A percentile compares a stretch with the other conserved stretches of the same genome.
Evolutionary conservation across 2,329 filamentous ascomycete species (phyloP).

Genomic region (Alternaria arbusti): DNA sequence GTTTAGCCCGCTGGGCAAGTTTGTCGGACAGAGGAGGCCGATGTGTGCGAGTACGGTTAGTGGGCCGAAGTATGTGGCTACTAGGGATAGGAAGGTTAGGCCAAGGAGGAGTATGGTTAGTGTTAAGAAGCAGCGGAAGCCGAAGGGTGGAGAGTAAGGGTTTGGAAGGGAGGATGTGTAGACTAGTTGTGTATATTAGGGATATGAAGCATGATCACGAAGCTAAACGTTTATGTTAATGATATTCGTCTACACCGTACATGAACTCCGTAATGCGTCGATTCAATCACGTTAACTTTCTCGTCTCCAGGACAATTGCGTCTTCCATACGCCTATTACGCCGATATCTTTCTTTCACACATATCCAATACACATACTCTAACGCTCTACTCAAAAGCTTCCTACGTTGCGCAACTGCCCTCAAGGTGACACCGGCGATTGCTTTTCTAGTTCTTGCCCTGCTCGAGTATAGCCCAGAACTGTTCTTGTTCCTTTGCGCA

Average conservation of each 20-base stretch:
- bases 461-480: slow-evolving; percentile 50
- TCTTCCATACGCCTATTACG: slow-evolving; percentile 1
- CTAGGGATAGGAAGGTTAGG: slow-evolving; percentile 59
- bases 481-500: slow-evolving; percentile 75
- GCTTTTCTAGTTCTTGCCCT: slow-evolving; percentile 10
- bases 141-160: slow-evolving; percentile 1
- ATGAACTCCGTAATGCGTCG: background rate
- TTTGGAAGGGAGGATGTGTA: background rate
- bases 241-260: background rate
- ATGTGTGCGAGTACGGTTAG: slow-evolving; percentile 73
- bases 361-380: background rate
- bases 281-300: background rate
- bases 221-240: background rate
- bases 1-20: slow-evolving; percentile 83
- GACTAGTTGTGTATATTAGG: background rate
- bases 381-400: background rate
- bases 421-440: background rate
- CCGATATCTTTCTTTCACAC: background rate
- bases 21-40: slow-evolving; percentile 69
- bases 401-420: background rate
- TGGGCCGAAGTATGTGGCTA: slow-evolving; percentile 60
- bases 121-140: slow-evolving; percentile 43
- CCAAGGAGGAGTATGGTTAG: slow-evolving; percentile 73
- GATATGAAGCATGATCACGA: background rate
- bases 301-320: background rate